Evolutionary conservation across 176 grass and related monocot genomes (phyloP).

Genomic region (Oryza meyeriana): DNA sequence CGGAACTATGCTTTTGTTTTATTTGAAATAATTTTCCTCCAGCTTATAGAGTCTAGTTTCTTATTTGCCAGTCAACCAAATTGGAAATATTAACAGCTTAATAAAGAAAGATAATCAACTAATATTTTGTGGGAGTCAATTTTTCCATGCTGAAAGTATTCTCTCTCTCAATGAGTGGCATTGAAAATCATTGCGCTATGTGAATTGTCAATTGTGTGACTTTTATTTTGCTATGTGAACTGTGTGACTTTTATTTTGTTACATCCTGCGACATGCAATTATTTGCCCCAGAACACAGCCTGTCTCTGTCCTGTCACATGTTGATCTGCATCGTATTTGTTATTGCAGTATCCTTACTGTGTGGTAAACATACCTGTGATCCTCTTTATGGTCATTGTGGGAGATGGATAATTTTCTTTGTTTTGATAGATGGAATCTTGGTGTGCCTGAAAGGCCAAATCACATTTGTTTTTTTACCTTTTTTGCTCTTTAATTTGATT

Average conservation of each 20-base stretch:
- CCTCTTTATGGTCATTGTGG: background rate
- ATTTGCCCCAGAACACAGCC: background rate
- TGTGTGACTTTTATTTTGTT: background rate
- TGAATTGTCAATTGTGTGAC: no score
- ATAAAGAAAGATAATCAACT: background rate
- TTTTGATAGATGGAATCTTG: background rate
- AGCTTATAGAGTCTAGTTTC: background rate
- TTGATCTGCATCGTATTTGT: background rate
- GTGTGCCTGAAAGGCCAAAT: background rate
- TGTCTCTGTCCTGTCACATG: background rate
- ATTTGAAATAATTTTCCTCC: background rate
- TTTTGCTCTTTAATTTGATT: background rate
- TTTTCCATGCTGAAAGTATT: background rate
- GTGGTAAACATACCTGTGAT: background rate
- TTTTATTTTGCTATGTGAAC: background rate
- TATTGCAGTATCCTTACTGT: conserved; percentile 7
- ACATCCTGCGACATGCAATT: background rate
- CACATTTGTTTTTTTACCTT: background rate
- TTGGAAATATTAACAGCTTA: conserved; percentile 6
- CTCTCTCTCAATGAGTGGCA: background rate
- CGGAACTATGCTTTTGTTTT: background rate
- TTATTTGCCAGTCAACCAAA: background rate
- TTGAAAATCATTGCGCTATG: background rate
- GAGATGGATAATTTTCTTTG: background rate
- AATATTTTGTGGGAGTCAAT: background rate